Evolutionary conservation across 345 rosid species (phyloP).

Genomic region (Sonneratia caseolaris): DNA sequence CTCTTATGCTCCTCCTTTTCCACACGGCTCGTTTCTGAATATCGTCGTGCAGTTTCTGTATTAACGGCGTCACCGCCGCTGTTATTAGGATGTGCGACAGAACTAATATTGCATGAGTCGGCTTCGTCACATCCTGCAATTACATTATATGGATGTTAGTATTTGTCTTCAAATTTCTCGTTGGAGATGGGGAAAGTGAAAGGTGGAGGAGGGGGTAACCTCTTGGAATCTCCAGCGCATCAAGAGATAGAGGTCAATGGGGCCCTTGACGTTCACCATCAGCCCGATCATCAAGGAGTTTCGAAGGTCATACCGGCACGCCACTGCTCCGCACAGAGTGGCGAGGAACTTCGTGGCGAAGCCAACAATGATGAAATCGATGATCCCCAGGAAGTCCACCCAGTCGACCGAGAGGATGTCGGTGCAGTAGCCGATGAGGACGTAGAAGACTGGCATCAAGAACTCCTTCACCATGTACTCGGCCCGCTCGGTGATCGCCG

Average conservation of each 20-base stretch:
- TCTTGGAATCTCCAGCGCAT: neutral
- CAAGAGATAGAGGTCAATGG: conserved; percentile 4
- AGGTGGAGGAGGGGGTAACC: neutral
- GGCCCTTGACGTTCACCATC: conserved; percentile 13
- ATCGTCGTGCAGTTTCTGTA: conserved; percentile 1
- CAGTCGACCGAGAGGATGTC: neutral
- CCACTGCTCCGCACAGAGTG: neutral
- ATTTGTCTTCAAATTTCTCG: neutral
- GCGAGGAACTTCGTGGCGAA: conserved; percentile 3
- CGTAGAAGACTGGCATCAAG: conserved; percentile 11
- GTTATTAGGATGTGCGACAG: neutral
- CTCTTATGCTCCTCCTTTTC: neutral
- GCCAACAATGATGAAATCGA: neutral
- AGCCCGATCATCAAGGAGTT: conserved; percentile 11
- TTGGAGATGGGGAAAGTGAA: neutral
- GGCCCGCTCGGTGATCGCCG: neutral
- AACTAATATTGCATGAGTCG: neutral
- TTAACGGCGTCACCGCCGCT: conserved; percentile 5
- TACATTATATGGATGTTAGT: neutral
- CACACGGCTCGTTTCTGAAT: neutral
- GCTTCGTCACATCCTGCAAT: neutral
- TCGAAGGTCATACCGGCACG: neutral
- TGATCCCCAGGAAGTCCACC: neutral
- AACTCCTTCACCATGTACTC: conserved; percentile 11
- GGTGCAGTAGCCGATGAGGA: neutral